Base-by-base conservation (phyloP, 2,329 filamentous ascomycete genomes). In the Paecilomyces niveus region DNA sequence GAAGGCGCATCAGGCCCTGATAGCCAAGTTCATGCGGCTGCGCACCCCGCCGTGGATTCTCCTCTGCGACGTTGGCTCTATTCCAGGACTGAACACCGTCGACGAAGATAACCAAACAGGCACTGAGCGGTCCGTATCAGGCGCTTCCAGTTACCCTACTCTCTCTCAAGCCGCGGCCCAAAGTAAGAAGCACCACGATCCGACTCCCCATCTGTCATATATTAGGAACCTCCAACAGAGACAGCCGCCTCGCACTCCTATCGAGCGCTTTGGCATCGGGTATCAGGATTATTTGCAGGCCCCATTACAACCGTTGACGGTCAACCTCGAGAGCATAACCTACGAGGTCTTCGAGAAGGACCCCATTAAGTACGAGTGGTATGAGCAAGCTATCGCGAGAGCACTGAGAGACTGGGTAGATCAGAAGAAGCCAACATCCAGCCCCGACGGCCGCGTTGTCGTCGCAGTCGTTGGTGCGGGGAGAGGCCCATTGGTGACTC, bases 291-390 rank as follows among this genome's bases (percentile, higher is more conserved):
- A 94, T 81, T 81, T 99, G 10, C 94, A 99, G 73, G 92, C 92
- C 1, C 94, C 94, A 2, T 80, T 99, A 49, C 95, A 99, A 72
- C 94, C 94, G 0, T 81, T 99, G 13, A 93, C 93, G 0, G 94
- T 99, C 73, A 99, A 99, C 66, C 82, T 99, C 13, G 95, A 99
- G 72, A 96, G 92, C 53, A 89, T 96, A 50, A 99, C 94, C 0
- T 99, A 99, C 73, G 94, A 99, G 71, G 93, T 97, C 1, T 99
- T 99, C 68, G 94, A 99, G 73, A 95, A 95, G 65, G 95, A 99
- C 63, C 94, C 94, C 0, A 89, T 99, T 76, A 99, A 99, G 75
- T 99, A 99, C 72, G 87, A 92, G 63, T 95, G 93, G 81, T 99
- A 99, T 71, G 92, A 97, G 72, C 81, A 83, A 53, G 94, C 94